These are phyloP conservation scores for Boechera stricta DNA, from an alignment of 345 rosid genomes.

Conservation along the genomic window DNA sequence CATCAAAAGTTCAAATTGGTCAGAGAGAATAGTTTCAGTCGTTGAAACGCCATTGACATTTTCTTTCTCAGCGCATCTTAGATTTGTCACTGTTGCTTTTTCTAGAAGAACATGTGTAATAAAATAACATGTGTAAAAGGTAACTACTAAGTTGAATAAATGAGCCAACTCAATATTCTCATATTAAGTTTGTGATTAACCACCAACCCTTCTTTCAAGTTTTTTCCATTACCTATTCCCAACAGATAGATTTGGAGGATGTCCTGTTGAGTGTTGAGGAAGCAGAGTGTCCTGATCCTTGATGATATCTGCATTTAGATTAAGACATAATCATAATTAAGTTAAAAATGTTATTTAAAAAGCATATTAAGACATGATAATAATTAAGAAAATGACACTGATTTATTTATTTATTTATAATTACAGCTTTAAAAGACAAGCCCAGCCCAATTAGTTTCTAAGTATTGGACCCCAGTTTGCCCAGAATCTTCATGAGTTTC, in stretches of 20 bases:
- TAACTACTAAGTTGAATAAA: not conserved
- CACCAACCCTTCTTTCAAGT: too few relatives aligned
- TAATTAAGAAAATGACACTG: not conserved
- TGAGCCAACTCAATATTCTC: not conserved
- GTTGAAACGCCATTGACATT: constrained; percentile 45
- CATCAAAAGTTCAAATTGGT: constrained; percentile 3
- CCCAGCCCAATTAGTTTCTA: constrained; percentile 7
- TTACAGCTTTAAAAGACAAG: not conserved
- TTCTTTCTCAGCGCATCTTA: constrained; percentile 22
- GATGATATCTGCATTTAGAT: too few relatives aligned
- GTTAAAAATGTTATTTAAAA: not conserved
- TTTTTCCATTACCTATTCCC: too few relatives aligned
- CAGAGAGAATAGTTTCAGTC: constrained; percentile 14
- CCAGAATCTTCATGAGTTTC: not conserved
- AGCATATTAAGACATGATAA: not conserved
- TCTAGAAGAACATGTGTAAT: constrained; percentile 20
- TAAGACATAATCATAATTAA: too few relatives aligned
- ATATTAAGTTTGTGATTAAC: too few relatives aligned
- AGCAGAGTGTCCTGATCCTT: too few relatives aligned
- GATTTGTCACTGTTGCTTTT: constrained; percentile 5
- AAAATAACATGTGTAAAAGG: not conserved
- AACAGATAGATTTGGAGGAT: too few relatives aligned
- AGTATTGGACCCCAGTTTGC: not conserved
- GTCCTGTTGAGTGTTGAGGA: too few relatives aligned
- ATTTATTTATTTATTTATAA: too few relatives aligned